Percentiles rank a stretch among this genome's conserved stretches.
Conservation (phyloP, 768 basidiomycete genomes). For the Boletus vermiculosoides region DNA sequence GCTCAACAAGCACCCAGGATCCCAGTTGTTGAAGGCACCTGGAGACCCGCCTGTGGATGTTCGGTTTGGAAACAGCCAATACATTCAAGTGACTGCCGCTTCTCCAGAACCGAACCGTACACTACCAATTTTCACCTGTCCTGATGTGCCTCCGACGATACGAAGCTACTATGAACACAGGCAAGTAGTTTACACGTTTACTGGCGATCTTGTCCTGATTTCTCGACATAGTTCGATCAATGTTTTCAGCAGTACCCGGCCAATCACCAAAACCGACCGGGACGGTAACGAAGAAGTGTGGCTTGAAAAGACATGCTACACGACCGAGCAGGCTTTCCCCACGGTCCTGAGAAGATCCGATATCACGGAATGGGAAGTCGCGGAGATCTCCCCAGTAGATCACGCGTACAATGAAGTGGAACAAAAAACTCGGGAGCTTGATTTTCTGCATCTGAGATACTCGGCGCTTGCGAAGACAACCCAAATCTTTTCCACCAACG, state of each 20-base stretch:
- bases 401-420: constrained; percentile 81
- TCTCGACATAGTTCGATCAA: constrained; percentile 66
- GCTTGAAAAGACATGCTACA: constrained; percentile 86
- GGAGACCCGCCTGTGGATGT: constrained; percentile 81
- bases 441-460: constrained; percentile 66
- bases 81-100: constrained; percentile 87
- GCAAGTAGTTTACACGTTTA: constrained; percentile 36
- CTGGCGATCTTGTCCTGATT: background rate
- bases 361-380: constrained; percentile 63
- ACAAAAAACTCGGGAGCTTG: constrained; percentile 75
- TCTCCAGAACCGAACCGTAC: constrained; percentile 80
- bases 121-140: constrained; percentile 77
- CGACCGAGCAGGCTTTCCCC: constrained; percentile 87
- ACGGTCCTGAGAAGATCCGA: constrained; percentile 90
- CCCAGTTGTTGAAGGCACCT: constrained; percentile 69
- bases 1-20: constrained; percentile 86
- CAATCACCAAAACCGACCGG: constrained; percentile 58
- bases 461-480: constrained; percentile 74
- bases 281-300: constrained; percentile 75
- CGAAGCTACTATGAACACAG: constrained; percentile 87
- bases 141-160: constrained; percentile 77
- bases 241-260: constrained; percentile 74
- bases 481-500: constrained; percentile 73
- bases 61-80: constrained; percentile 74
- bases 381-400: constrained; percentile 84